Percentiles rank a stretch among this genome's conserved stretches.
Conservation (phyloP, 495 filamentous ascomycete species). For the Hypoxylon trugodes region DNA sequence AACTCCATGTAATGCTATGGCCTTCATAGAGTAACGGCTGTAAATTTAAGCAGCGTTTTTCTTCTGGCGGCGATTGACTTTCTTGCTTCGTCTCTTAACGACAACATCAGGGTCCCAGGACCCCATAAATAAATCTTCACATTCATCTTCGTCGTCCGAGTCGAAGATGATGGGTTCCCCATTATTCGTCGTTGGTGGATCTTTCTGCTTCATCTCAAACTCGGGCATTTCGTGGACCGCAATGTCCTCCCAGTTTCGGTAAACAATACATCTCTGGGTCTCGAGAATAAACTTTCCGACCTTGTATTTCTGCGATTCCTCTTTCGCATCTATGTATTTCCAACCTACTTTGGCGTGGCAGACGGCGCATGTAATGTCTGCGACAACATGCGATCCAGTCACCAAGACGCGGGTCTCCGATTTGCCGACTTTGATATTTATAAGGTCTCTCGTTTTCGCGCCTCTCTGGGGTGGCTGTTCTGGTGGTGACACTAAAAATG, state of each 20-base stretch:
- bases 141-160: slow-evolving; percentile 92
- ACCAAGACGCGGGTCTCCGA: slow-evolving; percentile 76
- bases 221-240: slow-evolving; percentile 32
- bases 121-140: slow-evolving; percentile 90
- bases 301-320: slow-evolving; percentile 86
- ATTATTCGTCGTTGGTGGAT: slow-evolving; percentile 5
- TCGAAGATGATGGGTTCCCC: slow-evolving; percentile 73
- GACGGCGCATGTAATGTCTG: slow-evolving; percentile 62
- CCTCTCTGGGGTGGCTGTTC: slow-evolving; percentile 37
- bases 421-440: slow-evolving; percentile 58
- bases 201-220: slow-evolving; percentile 23
- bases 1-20: slow-evolving; percentile 15
- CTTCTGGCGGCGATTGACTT: slow-evolving; percentile 44
- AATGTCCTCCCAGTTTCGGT: slow-evolving; percentile 73
- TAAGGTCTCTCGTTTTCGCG: slow-evolving; percentile 39
- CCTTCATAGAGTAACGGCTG: not conserved
- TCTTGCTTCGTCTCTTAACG: slow-evolving; percentile 67
- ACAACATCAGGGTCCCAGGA: slow-evolving; percentile 81
- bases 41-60: slow-evolving; percentile 9
- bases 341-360: slow-evolving; percentile 81
- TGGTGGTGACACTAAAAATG: slow-evolving; percentile 79
- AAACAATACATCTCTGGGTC: slow-evolving; percentile 73
- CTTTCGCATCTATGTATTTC: slow-evolving; percentile 91
- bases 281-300: slow-evolving; percentile 97
- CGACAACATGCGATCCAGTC: slow-evolving; percentile 76